Evolutionary conservation across 805 yeast genomes (phyloP), one percentile per base, ranked within the genome.

Genomic region (Barnettozyma sucrosica): DNA sequence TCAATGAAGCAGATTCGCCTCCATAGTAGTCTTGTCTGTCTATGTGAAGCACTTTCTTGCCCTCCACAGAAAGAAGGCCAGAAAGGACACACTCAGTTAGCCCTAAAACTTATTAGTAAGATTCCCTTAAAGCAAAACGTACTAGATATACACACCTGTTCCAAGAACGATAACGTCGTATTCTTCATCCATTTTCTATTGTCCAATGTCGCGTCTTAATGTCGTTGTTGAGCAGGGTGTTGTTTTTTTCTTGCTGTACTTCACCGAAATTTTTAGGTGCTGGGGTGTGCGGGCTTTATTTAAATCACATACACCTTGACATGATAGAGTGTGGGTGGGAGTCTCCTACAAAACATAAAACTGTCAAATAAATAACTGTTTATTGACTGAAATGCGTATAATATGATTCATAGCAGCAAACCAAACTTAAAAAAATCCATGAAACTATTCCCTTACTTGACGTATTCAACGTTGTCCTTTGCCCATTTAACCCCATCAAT

Each of bases 21-120:
- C 99, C 99, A 57, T 93, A 93, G 65, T 89, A 95, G 65, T 89
- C 95, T 68, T 93, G 97, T 59, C 89, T 83, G 66, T 93, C 99
- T 53, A 93, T 89, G 69, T 93, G 99, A 48, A 93, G 76, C 7
- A 93, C 98, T 64, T 93, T 93, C 74, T 93, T 92, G 53, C 98
- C 98, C 62, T 93, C 98, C n/a, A 92, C 96, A 9, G 97, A 89
- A 41, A 93, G 75, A 45, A 93, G 69, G 3, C 99, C 99, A 1
- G 97, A 89, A 40, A 93, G 77, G 51, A 93, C 85, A 72, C 99
- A 93, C 67, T 93, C 99, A 41, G 97, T 92, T 54, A 93, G 77
- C n/a, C 99, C 99, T 51, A 80, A 10, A 7, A 16, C n/a, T 3
- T 36, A 49, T 45, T 49, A 49, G 50, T 34, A 11, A 9, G 5